Conservation (phyloP, 495 filamentous ascomycete genomes). For the Hypoxylon lenormandii region DNA sequence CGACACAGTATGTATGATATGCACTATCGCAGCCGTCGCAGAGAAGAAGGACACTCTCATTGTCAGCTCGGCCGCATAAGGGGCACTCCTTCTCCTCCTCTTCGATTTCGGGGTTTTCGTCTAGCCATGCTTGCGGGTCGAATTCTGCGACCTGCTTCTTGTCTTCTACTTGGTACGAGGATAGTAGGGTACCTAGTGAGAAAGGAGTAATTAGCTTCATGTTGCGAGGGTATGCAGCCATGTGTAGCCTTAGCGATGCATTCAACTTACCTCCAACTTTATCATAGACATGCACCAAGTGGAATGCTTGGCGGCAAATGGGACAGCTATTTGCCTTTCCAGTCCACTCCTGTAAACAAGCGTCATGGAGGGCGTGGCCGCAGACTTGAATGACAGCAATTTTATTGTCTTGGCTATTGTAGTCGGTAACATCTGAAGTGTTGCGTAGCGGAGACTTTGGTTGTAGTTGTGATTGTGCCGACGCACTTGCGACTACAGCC, state of each 20-base stretch:
- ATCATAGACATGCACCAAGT: constrained; percentile 84
- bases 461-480: constrained; percentile 50
- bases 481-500: constrained; percentile 41
- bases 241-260: constrained; percentile 8
- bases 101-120: constrained; percentile 76
- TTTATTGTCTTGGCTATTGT: constrained; percentile 48
- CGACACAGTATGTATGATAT: constrained; percentile 88
- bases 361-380: constrained; percentile 88
- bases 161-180: constrained; percentile 86
- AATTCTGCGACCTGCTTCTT: constrained; percentile 90
- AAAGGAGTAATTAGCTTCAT: constrained; percentile 37
- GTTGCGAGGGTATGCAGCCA: constrained; percentile 13
- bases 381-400: constrained; percentile 73
- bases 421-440: constrained; percentile 38
- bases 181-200: constrained; percentile 73
- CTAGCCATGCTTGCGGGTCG: constrained; percentile 81
- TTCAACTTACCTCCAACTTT: constrained; percentile 76
- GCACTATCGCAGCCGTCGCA: constrained; percentile 88
- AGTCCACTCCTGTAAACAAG: constrained; percentile 90
- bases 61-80: constrained; percentile 79
- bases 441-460: constrained; percentile 56
- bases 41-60: constrained; percentile 81
- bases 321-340: constrained; percentile 97
- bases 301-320: constrained; percentile 91
- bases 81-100: constrained; percentile 75